phyloP scores from a whole-genome alignment of 495 filamentous ascomycete genomes.

The Penicillium verhagenii region DNA sequence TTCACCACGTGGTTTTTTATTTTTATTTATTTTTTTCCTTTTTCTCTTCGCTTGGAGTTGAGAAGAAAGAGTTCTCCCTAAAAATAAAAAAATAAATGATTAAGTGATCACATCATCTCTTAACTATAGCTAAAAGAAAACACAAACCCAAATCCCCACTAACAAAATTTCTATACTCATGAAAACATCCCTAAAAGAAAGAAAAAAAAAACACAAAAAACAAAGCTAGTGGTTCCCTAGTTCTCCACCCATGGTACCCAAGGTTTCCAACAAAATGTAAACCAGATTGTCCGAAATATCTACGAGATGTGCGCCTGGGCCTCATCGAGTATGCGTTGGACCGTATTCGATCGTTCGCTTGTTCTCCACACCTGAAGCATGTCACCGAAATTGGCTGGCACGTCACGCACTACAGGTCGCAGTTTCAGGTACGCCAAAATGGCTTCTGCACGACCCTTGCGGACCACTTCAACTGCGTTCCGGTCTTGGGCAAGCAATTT shows the following conservation, averaged over 20 bases:
- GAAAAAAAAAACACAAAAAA: not conserved
- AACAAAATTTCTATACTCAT: too few relatives aligned
- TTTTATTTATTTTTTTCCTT: not conserved
- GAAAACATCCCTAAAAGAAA: too few relatives aligned
- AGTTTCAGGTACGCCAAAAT: conserved; percentile 37
- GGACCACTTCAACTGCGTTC: conserved; percentile 41
- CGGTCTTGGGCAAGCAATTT: conserved; percentile 34
- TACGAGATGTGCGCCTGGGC: conserved; percentile 22
- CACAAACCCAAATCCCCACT: too few relatives aligned
- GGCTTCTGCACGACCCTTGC: conserved; percentile 41
- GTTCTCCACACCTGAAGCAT: conserved; percentile 33
- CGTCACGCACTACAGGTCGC: conserved; percentile 22
- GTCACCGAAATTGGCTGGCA: conserved; percentile 23
- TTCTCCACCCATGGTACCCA: not conserved
- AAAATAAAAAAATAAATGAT: not conserved
- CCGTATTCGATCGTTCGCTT: conserved; percentile 35
- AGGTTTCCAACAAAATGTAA: not conserved
- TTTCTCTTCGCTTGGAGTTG: too few relatives aligned
- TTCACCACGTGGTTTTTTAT: conserved; percentile 25
- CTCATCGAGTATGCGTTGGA: conserved; percentile 41
- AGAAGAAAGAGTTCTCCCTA: not conserved
- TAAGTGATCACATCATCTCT: not conserved
- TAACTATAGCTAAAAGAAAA: not conserved
- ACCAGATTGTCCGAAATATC: not conserved
- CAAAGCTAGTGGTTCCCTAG: not conserved